These are phyloP conservation scores for Avicennia marina DNA, from an alignment of 257 asterid species.

Conservation along the genomic window DNA sequence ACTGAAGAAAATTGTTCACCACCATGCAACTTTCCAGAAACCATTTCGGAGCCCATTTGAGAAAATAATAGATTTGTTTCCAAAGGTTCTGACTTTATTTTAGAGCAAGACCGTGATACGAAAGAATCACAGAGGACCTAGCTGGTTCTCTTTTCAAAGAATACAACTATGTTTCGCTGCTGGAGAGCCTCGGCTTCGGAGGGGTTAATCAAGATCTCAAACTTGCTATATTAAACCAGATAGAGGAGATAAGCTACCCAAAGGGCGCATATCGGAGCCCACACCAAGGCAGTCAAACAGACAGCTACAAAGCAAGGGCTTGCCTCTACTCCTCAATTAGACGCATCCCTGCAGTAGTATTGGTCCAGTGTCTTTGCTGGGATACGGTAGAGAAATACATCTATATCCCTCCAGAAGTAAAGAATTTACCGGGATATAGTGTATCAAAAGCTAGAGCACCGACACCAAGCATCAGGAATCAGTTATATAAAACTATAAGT, in stretches of 20 bases:
- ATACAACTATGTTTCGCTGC: slow-evolving; percentile 27
- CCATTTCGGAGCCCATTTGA: no score
- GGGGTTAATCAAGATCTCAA: slow-evolving; percentile 34
- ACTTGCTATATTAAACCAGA: slow-evolving; percentile 41
- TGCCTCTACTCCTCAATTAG: slow-evolving; percentile 38
- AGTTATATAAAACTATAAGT: no score
- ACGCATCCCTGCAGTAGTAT: slow-evolving; percentile 83
- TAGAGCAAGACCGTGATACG: no score
- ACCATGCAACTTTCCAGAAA: no score
- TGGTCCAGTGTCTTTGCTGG: slow-evolving; percentile 95
- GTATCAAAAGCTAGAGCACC: no score
- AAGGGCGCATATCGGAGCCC: slow-evolving; percentile 22
- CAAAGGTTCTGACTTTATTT: no score
- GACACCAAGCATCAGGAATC: no score
- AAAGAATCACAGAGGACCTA: no score
- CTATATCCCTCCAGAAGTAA: slow-evolving; percentile 97
- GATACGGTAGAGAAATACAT: slow-evolving; percentile 91
- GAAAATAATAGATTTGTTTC: no score
- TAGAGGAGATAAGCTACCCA: slow-evolving; percentile 31
- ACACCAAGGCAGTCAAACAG: slow-evolving; percentile 28
- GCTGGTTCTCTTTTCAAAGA: slow-evolving; percentile 39
- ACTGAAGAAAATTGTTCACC: no score
- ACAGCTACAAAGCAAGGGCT: slow-evolving; percentile 19
- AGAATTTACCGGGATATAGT: slow-evolving; percentile 80
- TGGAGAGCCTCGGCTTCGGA: slow-evolving; percentile 30